A percentile compares a stretch with the other conserved stretches of the same genome.
These are phyloP conservation scores for Anisodus acutangulus DNA, from an alignment of 257 asterid species.

Conservation along the genomic window DNA sequence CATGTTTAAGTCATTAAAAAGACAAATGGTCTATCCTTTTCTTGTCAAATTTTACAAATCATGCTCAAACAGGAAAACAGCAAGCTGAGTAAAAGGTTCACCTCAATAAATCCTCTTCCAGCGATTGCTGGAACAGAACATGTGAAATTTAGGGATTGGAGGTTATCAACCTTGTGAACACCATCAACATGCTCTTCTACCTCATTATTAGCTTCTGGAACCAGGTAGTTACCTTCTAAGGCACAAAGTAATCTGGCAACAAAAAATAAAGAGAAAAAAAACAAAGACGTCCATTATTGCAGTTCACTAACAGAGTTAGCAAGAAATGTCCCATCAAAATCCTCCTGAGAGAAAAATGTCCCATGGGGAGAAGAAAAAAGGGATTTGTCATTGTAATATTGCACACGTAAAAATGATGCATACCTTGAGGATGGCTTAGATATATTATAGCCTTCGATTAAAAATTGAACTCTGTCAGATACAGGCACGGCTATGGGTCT, in stretches of 20 bases:
- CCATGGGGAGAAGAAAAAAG: conserved; percentile 5
- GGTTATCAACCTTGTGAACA: conserved; percentile 36
- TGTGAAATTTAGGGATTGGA: conserved; percentile 50
- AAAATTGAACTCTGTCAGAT: conserved; percentile 61
- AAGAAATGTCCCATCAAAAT: background rate
- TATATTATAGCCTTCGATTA: conserved; percentile 66
- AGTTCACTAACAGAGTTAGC: conserved; percentile 15
- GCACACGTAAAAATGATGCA: background rate
- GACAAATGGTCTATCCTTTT: background rate
- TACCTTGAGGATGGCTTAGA: conserved; percentile 64
- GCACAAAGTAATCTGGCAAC: conserved; percentile 53
- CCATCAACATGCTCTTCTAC: conserved; percentile 31
- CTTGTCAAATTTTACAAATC: background rate
- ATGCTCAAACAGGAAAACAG: conserved; percentile 11
- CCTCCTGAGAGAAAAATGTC: background rate
- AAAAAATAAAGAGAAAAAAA: conserved; percentile 19
- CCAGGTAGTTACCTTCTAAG: conserved; percentile 47
- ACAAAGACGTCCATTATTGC: background rate
- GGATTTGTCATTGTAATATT: background rate
- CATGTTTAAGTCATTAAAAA: background rate
- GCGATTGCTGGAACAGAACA: conserved; percentile 56
- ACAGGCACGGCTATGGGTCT: conserved; percentile 75
- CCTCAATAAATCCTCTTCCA: conserved; percentile 88
- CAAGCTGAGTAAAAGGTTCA: conserved; percentile 31
- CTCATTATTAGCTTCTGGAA: conserved; percentile 39